Conservation (phyloP, 2,329 filamentous ascomycete genomes). For the Sarocladium kiliense region DNA sequence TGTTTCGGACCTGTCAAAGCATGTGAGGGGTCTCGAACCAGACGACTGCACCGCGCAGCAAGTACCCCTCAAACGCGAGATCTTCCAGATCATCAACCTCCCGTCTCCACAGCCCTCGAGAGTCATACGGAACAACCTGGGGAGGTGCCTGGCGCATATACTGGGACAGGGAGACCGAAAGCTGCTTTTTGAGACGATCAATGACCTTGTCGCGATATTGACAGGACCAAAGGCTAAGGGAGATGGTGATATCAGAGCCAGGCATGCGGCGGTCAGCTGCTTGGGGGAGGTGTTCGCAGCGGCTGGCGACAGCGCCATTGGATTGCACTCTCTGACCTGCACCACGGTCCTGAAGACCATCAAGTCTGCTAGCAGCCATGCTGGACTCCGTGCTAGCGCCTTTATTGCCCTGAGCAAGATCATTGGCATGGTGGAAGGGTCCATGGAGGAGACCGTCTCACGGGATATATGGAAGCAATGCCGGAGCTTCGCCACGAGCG, state of each 20-base stretch:
- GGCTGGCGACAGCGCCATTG: slow-evolving; percentile 91
- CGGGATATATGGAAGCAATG: slow-evolving; percentile 92
- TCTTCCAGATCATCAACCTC: slow-evolving; percentile 88
- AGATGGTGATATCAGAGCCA: slow-evolving; percentile 72
- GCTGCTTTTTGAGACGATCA: slow-evolving; percentile 89
- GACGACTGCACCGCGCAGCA: slow-evolving; percentile 87
- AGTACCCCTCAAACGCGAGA: slow-evolving; percentile 85
- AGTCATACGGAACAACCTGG: slow-evolving; percentile 85
- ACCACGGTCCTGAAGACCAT: slow-evolving; percentile 70
- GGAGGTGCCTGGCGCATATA: slow-evolving; percentile 75
- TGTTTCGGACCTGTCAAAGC: slow-evolving; percentile 73
- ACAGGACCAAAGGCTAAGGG: slow-evolving; percentile 66
- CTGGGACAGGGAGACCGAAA: slow-evolving; percentile 85
- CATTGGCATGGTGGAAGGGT: slow-evolving; percentile 65
- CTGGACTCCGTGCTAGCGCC: slow-evolving; percentile 73
- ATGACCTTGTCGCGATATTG: slow-evolving; percentile 73
- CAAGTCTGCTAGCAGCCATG: slow-evolving; percentile 73
- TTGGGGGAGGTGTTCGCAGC: slow-evolving; percentile 84
- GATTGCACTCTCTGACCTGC: slow-evolving; percentile 70
- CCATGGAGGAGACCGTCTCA: slow-evolving; percentile 78
- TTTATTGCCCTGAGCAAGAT: slow-evolving; percentile 74
- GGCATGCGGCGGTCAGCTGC: slow-evolving; percentile 83
- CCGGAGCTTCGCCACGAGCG: slow-evolving; percentile 66
- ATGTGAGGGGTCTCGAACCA: slow-evolving; percentile 67
- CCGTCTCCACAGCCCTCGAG: slow-evolving; percentile 78